Conservation (phyloP, 1,284 basidiomycete species). For the Heliocybe sulcata region DNA sequence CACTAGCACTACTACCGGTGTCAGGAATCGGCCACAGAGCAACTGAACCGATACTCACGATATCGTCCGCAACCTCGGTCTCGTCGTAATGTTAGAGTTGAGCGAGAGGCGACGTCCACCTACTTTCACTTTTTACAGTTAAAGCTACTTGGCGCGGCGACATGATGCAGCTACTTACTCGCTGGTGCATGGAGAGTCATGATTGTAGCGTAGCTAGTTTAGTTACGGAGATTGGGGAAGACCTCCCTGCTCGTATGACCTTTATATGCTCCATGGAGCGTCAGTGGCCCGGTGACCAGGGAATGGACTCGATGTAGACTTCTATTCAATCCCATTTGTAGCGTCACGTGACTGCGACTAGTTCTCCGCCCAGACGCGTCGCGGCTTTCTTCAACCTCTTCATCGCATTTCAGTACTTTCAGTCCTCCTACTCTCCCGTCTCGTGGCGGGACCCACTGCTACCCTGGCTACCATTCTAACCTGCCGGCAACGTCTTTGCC, state of each 20-base stretch:
- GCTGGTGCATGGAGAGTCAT: constrained; percentile 6
- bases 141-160: too few species aligned
- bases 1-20: constrained; percentile 6
- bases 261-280: not conserved
- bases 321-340: not conserved
- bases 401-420: not conserved
- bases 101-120: constrained; percentile 55
- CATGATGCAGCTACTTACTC: constrained; percentile 4
- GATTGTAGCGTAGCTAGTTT: not conserved
- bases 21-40: constrained; percentile 16
- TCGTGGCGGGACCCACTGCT: not conserved
- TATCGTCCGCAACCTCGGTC: not conserved
- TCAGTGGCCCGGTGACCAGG: not conserved
- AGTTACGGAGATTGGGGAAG: not conserved
- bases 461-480: too few species aligned
- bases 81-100: not conserved
- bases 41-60: constrained; percentile 17
- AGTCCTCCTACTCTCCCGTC: not conserved
- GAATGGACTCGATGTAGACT: not conserved
- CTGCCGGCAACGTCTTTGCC: too few species aligned
- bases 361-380: not conserved
- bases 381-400: not conserved
- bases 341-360: not conserved
- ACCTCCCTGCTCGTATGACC: not conserved
- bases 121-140: constrained; percentile 62